Conservation (phyloP, 257 asterid genomes). For the Asclepias syriaca region DNA sequence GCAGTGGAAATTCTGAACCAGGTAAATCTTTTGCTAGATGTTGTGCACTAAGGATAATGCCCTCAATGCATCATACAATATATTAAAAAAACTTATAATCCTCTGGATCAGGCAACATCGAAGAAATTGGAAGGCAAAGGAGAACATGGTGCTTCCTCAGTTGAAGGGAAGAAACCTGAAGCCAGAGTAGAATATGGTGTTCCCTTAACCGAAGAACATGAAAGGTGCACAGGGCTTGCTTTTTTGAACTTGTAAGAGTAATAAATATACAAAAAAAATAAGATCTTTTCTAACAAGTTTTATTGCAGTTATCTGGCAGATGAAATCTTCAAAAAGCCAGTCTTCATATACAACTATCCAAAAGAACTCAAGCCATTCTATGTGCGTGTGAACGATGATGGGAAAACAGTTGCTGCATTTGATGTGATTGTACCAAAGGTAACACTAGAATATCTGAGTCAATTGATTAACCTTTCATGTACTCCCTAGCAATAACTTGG, state of each 20-base stretch:
- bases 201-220: constrained; percentile 72
- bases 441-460: neutral
- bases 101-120: constrained; percentile 34
- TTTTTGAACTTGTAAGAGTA: neutral
- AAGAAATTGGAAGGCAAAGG: constrained; percentile 35
- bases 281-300: neutral
- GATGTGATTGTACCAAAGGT: constrained; percentile 79
- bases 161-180: constrained; percentile 50
- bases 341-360: constrained; percentile 68
- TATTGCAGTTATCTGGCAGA: constrained; percentile 56
- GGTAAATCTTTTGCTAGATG: constrained; percentile 28
- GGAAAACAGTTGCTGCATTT: constrained; percentile 66
- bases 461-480: neutral
- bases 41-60: neutral
- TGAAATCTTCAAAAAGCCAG: constrained; percentile 53
- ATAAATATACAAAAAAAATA: neutral
- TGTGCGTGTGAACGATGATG: constrained; percentile 57
- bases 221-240: constrained; percentile 36
- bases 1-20: constrained; percentile 57
- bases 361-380: constrained; percentile 64
- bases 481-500: neutral
- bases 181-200: constrained; percentile 57
- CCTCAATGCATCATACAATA: neutral
- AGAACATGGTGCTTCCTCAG: constrained; percentile 61
- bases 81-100: neutral